Evolutionary conservation across 805 yeast species (phyloP).

Genomic region (Schwanniomyces pseudopolymorphus): DNA sequence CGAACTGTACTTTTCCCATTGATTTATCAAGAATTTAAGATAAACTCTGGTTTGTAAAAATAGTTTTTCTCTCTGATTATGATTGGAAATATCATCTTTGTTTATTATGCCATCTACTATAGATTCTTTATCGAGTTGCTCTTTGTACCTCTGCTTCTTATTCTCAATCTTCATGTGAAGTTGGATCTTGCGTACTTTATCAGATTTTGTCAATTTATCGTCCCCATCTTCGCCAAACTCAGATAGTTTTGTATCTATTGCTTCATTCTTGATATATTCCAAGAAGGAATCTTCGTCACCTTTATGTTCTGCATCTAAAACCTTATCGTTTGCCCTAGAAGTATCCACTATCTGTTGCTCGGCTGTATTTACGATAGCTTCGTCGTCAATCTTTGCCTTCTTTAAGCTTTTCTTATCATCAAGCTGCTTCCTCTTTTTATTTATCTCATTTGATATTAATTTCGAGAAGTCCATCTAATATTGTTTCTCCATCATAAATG

Average conservation of each 20-base stretch:
- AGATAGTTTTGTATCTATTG: slow-evolving; percentile 19
- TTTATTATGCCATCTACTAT: slow-evolving; percentile 11
- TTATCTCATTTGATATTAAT: slow-evolving; percentile 48
- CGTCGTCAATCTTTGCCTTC: slow-evolving; percentile 7
- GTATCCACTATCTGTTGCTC: not conserved
- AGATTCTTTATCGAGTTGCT: slow-evolving; percentile 27
- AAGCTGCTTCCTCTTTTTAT: slow-evolving; percentile 37
- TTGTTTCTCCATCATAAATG: not conserved
- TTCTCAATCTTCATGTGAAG: slow-evolving; percentile 14
- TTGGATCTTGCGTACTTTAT: slow-evolving; percentile 17
- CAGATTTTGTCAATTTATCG: slow-evolving; percentile 12
- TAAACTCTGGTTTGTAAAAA: slow-evolving; percentile 46
- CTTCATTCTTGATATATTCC: slow-evolving; percentile 21
- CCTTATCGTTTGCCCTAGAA: not conserved
- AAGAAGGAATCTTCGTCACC: slow-evolving; percentile 1
- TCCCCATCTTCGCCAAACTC: slow-evolving; percentile 15
- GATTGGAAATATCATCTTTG: slow-evolving; percentile 32
- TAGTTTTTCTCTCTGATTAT: slow-evolving; percentile 25
- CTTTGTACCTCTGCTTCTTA: slow-evolving; percentile 19
- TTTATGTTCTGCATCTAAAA: not conserved
- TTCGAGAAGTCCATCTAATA: slow-evolving; percentile 47
- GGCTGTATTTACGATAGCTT: not conserved
- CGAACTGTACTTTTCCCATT: slow-evolving; percentile 35
- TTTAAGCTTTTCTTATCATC: slow-evolving; percentile 9
- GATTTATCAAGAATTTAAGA: slow-evolving; percentile 41